Evolutionary conservation across 148 eudicot genomes (phyloP).

Genomic region (Persicaria maculosa): DNA sequence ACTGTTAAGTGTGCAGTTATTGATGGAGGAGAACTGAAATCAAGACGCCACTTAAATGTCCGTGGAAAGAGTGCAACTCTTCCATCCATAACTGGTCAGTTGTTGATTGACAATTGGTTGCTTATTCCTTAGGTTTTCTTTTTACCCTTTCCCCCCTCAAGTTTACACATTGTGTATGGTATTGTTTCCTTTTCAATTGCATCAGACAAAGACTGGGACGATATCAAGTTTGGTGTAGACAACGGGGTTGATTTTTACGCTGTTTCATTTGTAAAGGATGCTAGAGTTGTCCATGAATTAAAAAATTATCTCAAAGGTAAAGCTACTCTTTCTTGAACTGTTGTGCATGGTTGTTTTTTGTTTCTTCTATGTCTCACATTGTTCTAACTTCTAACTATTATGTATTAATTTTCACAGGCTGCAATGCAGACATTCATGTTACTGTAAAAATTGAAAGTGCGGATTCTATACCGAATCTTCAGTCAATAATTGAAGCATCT

Average conservation of each 20-base stretch:
- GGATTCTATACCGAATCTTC: constrained; percentile 90
- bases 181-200: constrained; percentile 10
- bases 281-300: constrained; percentile 77
- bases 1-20: constrained; percentile 72
- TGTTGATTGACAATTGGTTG: constrained; percentile 3
- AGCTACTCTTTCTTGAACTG: constrained; percentile 7
- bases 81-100: constrained; percentile 90
- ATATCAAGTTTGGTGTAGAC: constrained; percentile 96
- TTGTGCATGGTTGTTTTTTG: not conserved
- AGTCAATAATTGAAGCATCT: constrained; percentile 83
- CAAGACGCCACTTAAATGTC: constrained; percentile 89
- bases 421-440: constrained; percentile 85
- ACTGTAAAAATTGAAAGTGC: constrained; percentile 95
- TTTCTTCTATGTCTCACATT: not conserved
- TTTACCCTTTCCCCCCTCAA: not conserved
- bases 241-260: constrained; percentile 92
- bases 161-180: not conserved
- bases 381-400: constrained; percentile 4
- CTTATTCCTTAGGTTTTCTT: not conserved
- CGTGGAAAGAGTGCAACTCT: constrained; percentile 96
- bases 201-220: constrained; percentile 98
- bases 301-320: constrained; percentile 80
- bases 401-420: constrained; percentile 35
- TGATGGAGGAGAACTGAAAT: constrained; percentile 94
- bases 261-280: constrained; percentile 95